Conservation (phyloP, 2,329 filamentous ascomycete species). For the Penicillium sp. region DNA sequence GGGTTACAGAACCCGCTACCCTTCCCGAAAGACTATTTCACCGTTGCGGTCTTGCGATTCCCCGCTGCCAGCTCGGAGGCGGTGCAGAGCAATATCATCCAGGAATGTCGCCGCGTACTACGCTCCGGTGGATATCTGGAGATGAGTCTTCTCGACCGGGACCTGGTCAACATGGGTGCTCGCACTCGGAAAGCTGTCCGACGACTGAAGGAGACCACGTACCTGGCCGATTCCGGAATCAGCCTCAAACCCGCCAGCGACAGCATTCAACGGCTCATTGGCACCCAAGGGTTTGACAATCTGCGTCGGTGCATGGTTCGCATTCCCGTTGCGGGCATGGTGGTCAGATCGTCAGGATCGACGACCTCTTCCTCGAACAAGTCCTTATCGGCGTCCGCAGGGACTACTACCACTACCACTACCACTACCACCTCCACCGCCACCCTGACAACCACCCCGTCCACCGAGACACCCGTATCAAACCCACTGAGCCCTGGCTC, state of each 20-base stretch:
- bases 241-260: constrained; percentile 45
- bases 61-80: constrained; percentile 41
- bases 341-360: constrained; percentile 38
- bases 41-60: constrained; percentile 43
- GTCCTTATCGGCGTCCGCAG: constrained; percentile 24
- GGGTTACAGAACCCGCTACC: constrained; percentile 39
- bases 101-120: constrained; percentile 45
- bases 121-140: constrained; percentile 46
- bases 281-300: constrained; percentile 43
- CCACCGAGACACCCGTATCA: not conserved
- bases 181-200: constrained; percentile 42
- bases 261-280: constrained; percentile 43
- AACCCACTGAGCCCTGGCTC: constrained; percentile 11
- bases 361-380: constrained; percentile 34
- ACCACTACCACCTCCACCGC: constrained; percentile 21
- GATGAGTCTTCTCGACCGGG: constrained; percentile 45
- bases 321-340: constrained; percentile 44
- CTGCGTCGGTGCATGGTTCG: constrained; percentile 46
- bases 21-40: constrained; percentile 44
- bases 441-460: constrained; percentile 12
- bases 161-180: constrained; percentile 47
- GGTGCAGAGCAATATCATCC: constrained; percentile 40
- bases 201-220: constrained; percentile 43
- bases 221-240: constrained; percentile 36
- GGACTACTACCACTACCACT: constrained; percentile 17